These are phyloP conservation scores for Geranium incanum DNA, from an alignment of 441 rosid genomes.

Conservation along the genomic window DNA sequence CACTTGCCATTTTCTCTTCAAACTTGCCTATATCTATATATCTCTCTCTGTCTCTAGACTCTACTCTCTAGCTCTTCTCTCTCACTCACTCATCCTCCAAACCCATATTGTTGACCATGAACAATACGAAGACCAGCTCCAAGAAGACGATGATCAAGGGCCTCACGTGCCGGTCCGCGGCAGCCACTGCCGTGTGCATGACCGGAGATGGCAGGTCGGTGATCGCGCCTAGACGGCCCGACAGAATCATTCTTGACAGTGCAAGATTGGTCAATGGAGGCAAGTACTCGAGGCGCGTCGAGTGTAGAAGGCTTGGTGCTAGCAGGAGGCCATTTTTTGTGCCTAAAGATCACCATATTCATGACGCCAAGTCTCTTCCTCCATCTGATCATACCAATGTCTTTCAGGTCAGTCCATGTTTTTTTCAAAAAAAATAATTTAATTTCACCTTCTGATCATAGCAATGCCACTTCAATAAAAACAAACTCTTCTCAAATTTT, in stretches of 20 bases:
- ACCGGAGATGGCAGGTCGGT: conserved; percentile 33
- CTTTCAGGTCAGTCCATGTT: conserved; percentile 36
- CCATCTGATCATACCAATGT: conserved; percentile 25
- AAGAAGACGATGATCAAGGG: conserved; percentile 35
- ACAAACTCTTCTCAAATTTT: too few relatives aligned
- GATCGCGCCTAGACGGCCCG: conserved; percentile 31
- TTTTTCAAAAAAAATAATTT: too few relatives aligned
- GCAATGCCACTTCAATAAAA: too few relatives aligned
- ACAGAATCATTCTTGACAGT: conserved; percentile 16
- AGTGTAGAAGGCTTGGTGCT: conserved; percentile 19
- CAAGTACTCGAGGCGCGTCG: conserved; percentile 31
- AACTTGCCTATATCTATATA: not conserved
- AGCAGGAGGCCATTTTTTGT: conserved; percentile 17
- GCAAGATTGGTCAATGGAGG: conserved; percentile 20
- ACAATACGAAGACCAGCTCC: conserved; percentile 14
- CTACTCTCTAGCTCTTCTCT: not conserved
- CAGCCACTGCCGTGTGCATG: conserved; percentile 40
- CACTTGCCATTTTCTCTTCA: not conserved
- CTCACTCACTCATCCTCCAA: not conserved
- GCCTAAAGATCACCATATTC: conserved; percentile 10
- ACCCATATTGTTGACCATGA: conserved; percentile 5
- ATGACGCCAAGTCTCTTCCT: conserved; percentile 14
- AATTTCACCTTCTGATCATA: too few relatives aligned
- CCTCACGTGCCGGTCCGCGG: conserved; percentile 54
- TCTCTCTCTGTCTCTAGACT: not conserved